Conservation (phyloP, 1,284 basidiomycete genomes). For the Naganishia sp. region DNA sequence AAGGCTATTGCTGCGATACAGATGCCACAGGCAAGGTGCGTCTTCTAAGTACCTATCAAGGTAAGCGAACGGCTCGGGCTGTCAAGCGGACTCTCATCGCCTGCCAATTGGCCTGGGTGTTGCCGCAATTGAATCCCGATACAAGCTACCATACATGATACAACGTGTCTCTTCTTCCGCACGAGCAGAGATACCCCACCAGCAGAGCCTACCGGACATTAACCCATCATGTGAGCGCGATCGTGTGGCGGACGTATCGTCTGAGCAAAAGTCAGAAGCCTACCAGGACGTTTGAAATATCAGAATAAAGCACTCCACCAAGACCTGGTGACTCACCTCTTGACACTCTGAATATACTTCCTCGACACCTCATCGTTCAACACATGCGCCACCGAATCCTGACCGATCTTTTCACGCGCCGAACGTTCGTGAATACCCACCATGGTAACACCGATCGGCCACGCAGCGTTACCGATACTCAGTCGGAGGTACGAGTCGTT, state of each 20-base stretch:
- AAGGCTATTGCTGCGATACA: no score
- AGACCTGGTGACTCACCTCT: constrained; percentile 63
- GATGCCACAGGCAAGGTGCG: no score
- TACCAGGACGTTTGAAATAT: constrained; percentile 43
- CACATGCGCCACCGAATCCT: constrained; percentile 95
- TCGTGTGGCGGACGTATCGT: constrained; percentile 90
- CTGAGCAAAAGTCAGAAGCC: constrained; percentile 89
- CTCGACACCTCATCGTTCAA: constrained; percentile 97
- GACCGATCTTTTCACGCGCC: constrained; percentile 93
- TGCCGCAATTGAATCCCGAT: not conserved
- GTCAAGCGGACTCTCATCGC: no score
- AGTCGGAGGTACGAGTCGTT: constrained; percentile 96
- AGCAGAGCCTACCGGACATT: constrained; percentile 35
- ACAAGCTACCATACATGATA: no score
- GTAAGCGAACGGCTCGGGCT: no score
- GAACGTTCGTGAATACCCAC: constrained; percentile 98
- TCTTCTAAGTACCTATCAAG: no score
- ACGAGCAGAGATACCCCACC: no score
- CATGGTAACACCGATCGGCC: constrained; percentile 99
- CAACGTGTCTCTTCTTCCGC: no score
- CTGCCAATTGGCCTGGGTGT: not conserved
- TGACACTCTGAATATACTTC: constrained; percentile 98
- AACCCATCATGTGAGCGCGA: constrained; percentile 88
- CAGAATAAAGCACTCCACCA: not conserved
- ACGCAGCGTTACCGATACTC: constrained; percentile 97